Base-by-base conservation (phyloP, 352 stramenopile species). In the Globisporangium cystogenes region DNA sequence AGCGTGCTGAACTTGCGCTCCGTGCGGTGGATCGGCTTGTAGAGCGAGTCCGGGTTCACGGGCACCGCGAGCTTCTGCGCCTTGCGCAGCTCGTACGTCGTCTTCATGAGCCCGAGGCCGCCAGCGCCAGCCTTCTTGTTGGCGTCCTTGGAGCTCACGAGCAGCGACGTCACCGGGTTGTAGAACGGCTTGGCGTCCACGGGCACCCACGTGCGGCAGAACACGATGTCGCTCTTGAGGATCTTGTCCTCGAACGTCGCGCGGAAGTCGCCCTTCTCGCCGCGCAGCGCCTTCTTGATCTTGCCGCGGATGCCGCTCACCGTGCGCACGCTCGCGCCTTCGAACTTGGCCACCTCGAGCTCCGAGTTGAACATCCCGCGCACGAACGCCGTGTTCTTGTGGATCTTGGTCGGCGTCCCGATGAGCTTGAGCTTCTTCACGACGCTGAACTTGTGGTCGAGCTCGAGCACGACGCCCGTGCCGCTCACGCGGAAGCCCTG, bases 341-440 rank as follows among this genome's bases (percentile, higher is more conserved):
- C 91, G 66, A 99, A 99, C 55, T 97, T 97, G 50, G 95, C 97
- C 8, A 99, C 97, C 85, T 97, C 90, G 27, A 97, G 76, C 59
- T 97, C 87, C 6, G 82, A 90, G 74, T 97, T 98, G 74, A 98
- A 98, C 94, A 98, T 98, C 53, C 89, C 91, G 53, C 84, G 87
- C 72, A 99, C 96, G 67, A 99, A 99, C 24, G 97, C 96, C 48
- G 97, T 99, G 74, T 99, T 99, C 68, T 98, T 98, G 82, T 92
- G 82, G 51, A 99, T 98, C 72, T 99, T 99, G 39, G 76, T 89
- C 3, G 98, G 97, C 20, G 91, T 97, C 62, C 98, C 98, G 26
- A 99, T 97, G 12, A 99, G 84, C 79, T 99, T 99, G 45, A 99
- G 87, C 76, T 99, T 99, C 78, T 99, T 99, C 54, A 99, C 93